A percentile compares a stretch with the other conserved stretches of the same genome.
phyloP scores from a whole-genome alignment of 2,329 filamentous ascomycete genomes.

The Elsinoe arachidis region DNA sequence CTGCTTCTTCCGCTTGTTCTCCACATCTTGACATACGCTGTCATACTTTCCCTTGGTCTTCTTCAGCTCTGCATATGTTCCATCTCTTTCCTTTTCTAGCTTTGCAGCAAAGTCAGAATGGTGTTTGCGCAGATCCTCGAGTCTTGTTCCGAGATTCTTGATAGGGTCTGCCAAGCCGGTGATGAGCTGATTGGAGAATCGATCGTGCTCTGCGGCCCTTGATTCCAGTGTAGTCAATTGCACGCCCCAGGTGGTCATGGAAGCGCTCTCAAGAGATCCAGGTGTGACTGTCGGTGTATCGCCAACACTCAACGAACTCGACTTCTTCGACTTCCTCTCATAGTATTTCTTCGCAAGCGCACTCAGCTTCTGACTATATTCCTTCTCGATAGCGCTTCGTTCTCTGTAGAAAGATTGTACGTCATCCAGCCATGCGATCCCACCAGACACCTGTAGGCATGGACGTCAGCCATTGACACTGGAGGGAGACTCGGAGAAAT shows the following conservation, averaged over 20 bases:
- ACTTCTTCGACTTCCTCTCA: constrained; percentile 91
- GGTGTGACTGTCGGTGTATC: constrained; percentile 89
- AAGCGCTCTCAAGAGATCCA: constrained; percentile 91
- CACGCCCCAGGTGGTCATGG: constrained; percentile 92
- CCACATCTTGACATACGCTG: constrained; percentile 83
- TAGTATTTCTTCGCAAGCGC: constrained; percentile 91
- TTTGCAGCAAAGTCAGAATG: constrained; percentile 83
- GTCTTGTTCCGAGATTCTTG: constrained; percentile 62
- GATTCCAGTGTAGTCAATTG: constrained; percentile 85
- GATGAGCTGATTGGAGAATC: constrained; percentile 69
- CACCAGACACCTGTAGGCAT: constrained; percentile 49
- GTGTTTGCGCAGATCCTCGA: constrained; percentile 86
- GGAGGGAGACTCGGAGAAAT: not conserved
- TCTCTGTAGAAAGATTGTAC: constrained; percentile 97
- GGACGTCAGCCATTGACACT: not conserved
- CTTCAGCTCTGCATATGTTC: constrained; percentile 72
- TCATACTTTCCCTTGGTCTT: constrained; percentile 95
- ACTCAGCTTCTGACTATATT: constrained; percentile 83
- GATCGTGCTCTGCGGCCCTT: constrained; percentile 80
- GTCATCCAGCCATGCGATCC: constrained; percentile 92
- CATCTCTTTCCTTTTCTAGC: constrained; percentile 80
- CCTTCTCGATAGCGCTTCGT: constrained; percentile 87
- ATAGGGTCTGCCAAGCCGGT: constrained; percentile 78
- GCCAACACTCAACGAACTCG: constrained; percentile 79
- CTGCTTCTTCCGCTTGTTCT: constrained; percentile 87